phyloP scores from a whole-genome alignment of 73 alveolate species.

The Paramecium sonneborni region DNA sequence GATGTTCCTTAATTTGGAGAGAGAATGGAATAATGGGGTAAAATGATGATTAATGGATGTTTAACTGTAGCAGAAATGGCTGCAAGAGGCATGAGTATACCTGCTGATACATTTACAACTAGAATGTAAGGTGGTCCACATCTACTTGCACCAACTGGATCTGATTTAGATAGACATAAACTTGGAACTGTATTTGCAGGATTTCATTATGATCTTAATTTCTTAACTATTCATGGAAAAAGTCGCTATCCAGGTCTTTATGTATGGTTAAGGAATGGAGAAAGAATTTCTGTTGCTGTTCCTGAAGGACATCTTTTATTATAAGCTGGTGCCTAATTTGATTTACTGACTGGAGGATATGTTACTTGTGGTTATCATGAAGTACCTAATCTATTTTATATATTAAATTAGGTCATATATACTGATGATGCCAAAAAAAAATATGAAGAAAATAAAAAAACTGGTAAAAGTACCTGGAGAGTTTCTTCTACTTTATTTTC shows the following conservation, averaged over 20 bases:
- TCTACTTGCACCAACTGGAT: constrained; percentile 93
- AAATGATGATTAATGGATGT: constrained; percentile 82
- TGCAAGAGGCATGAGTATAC: constrained; percentile 86
- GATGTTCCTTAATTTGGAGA: constrained; percentile 83
- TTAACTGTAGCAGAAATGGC: constrained; percentile 91
- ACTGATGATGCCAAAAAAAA: constrained; percentile 62
- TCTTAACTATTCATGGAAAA: constrained; percentile 86
- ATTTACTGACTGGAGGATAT: constrained; percentile 77
- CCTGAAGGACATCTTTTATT: constrained; percentile 78
- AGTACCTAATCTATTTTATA: neutral
- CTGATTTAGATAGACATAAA: constrained; percentile 81
- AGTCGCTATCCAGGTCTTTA: constrained; percentile 84
- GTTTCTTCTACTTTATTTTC: constrained; percentile 83
- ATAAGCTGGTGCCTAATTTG: constrained; percentile 75
- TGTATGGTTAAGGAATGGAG: constrained; percentile 83
- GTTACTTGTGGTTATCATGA: constrained; percentile 76
- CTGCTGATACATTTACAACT: constrained; percentile 75
- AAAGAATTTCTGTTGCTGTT: constrained; percentile 75
- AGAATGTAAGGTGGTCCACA: constrained; percentile 89
- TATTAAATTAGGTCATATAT: constrained; percentile 38
- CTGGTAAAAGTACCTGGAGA: constrained; percentile 77
- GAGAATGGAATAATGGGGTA: constrained; percentile 90
- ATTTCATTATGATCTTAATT: constrained; percentile 87
- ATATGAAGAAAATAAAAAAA: constrained; percentile 29
- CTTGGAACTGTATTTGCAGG: constrained; percentile 91